Evolutionary conservation across 495 filamentous ascomycete species (phyloP), one percentile per base, ranked within the genome.

Genomic region (Thozetella sp.): DNA sequence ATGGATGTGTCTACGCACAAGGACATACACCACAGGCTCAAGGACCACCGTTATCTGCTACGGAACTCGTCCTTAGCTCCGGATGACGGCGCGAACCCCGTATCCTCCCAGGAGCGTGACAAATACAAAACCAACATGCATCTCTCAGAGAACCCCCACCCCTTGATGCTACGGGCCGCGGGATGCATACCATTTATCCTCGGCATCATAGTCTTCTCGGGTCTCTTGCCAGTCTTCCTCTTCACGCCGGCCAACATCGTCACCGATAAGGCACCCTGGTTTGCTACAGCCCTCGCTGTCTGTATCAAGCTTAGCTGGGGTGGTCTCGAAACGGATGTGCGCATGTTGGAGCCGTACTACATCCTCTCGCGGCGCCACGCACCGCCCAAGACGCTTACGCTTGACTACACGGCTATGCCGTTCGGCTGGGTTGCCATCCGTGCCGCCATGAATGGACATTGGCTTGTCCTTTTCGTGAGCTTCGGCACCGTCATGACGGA

Each of bases 281-380:
- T 88, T 15, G 67, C 89, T 6, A 90, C 88, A 1, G 68, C 77
- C 10, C 54, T 91, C 0, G 86, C 88, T 1, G 85, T 89, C 13
- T 69, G 78, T 37, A 81, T 90, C 68, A 91, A 90, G 68, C 76
- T 90, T 22, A 65, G 80, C 53, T 92, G 88, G 89, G 77, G 79
- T 52, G 84, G 86, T 20, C 77, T 92, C n/a, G 90, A 92, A 59
- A 87, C 81, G 53, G 83, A 86, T 54, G 77, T 92, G 50, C 83
- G 89, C 54, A 87, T 92, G 82, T 82, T 90, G 60, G 88, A 92
- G 67, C 89, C 89, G 3, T 92, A 89, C 65, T 90, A 87, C 71
- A 82, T 88, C 61, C 80, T 92, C 11, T 85, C 81, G 2, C 71
- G 75, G 27, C 81, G 89, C 1, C 82, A 89, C 61, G 88, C 89